These are phyloP conservation scores for Moelleriella libera DNA, from an alignment of 2,329 filamentous ascomycete genomes.

Conservation along the genomic window DNA sequence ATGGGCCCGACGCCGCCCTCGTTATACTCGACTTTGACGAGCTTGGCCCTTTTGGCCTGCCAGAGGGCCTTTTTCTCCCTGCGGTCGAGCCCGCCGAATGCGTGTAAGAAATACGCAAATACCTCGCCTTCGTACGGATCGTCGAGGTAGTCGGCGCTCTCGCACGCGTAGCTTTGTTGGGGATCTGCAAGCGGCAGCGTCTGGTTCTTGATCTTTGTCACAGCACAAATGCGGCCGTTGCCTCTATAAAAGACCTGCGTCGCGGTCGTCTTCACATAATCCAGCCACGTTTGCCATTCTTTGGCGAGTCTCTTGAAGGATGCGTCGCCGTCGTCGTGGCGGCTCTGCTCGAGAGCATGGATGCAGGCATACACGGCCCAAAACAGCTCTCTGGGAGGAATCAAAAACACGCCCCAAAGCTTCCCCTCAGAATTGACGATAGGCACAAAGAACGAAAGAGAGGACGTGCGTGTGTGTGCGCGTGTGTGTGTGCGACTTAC, in stretches of 20 bases:
- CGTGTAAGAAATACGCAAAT: constrained; percentile 24
- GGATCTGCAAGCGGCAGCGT: constrained; percentile 13
- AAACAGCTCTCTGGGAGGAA: constrained; percentile 18
- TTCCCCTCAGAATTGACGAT: too few species aligned
- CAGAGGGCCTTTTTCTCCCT: constrained; percentile 20
- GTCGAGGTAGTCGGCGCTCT: constrained; percentile 18
- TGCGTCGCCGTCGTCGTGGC: constrained; percentile 1
- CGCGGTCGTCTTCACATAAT: constrained; percentile 22
- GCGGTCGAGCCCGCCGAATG: constrained; percentile 18
- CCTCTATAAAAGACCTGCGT: constrained; percentile 22
- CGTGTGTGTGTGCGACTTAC: constrained; percentile 6
- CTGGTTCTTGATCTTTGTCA: constrained; percentile 21
- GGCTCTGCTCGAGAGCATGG: constrained; percentile 17
- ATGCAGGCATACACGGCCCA: constrained; percentile 28
- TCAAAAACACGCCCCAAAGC: neutral
- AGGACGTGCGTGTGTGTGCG: too few species aligned
- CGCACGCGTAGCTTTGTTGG: constrained; percentile 19
- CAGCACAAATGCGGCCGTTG: constrained; percentile 23
- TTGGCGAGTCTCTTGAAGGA: constrained; percentile 14
- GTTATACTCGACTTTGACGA: constrained; percentile 21
- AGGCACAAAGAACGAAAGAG: too few species aligned
- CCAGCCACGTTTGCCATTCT: constrained; percentile 23
- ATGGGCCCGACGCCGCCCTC: constrained; percentile 21
- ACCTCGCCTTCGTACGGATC: constrained; percentile 29
- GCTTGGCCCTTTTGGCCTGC: constrained; percentile 21